A percentile compares a stretch with the other conserved stretches of the same genome.
These are phyloP conservation scores for Phaseolus coccineus DNA, from an alignment of 331 rosid genomes.

Conservation along the genomic window DNA sequence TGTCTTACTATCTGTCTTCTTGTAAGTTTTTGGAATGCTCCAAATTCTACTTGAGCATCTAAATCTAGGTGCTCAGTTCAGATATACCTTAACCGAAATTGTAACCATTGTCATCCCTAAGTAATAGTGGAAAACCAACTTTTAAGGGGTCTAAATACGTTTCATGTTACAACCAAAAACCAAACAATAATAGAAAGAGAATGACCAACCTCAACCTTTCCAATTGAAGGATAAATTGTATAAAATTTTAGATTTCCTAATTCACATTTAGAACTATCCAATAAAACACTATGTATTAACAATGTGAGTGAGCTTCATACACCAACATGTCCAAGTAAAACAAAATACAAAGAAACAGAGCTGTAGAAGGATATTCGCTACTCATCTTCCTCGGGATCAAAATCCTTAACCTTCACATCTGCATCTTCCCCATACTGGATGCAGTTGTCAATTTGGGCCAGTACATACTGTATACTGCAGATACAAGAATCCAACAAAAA, in stretches of 20 bases:
- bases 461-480: constrained; percentile 68
- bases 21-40: too few relatives aligned
- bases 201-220: constrained; percentile 25
- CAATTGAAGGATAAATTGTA: constrained; percentile 7
- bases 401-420: constrained; percentile 74
- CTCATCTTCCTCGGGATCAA: constrained; percentile 69
- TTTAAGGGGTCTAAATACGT: background rate
- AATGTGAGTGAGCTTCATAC: constrained; percentile 22
- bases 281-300: constrained; percentile 38
- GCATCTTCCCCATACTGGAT: constrained; percentile 84
- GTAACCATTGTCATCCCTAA: too few relatives aligned
- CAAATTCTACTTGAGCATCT: too few relatives aligned
- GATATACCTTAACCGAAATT: too few relatives aligned
- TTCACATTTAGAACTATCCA: constrained; percentile 36
- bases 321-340: constrained; percentile 1
- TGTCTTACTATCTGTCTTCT: too few relatives aligned
- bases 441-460: constrained; percentile 75
- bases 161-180: constrained; percentile 12
- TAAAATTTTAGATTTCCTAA: background rate
- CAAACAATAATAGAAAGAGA: background rate
- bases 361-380: constrained; percentile 30
- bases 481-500: constrained; percentile 38
- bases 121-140: background rate
- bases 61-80: too few relatives aligned
- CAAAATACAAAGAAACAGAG: background rate